phyloP scores from a whole-genome alignment of 495 filamentous ascomycete genomes.

The Aspergillus coremiiformis region DNA sequence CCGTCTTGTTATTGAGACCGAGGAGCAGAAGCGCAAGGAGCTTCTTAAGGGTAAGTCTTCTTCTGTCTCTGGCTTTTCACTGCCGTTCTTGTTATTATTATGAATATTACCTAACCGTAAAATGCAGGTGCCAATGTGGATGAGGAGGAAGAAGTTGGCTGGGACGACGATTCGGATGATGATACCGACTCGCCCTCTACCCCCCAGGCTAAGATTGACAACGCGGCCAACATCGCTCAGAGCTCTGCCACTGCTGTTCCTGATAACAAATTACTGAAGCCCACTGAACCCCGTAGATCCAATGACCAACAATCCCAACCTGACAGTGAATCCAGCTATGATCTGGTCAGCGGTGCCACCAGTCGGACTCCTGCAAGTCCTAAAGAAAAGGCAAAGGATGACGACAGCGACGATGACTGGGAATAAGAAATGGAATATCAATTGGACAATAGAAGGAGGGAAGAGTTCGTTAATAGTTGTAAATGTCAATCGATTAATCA shows the following conservation, averaged over 20 bases:
- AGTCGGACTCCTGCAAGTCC: slow-evolving; percentile 75
- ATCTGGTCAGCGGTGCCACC: slow-evolving; percentile 78
- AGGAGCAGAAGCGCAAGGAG: slow-evolving; percentile 84
- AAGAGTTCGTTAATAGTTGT: not conserved
- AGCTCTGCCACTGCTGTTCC: slow-evolving; percentile 24
- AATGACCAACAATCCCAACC: slow-evolving; percentile 78
- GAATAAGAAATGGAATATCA: slow-evolving; percentile 45
- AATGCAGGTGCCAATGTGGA: slow-evolving; percentile 48
- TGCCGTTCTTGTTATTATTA: too few species aligned
- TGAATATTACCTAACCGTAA: slow-evolving; percentile 5
- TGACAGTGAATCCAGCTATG: slow-evolving; percentile 89
- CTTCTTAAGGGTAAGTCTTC: slow-evolving; percentile 72
- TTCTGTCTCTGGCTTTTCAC: slow-evolving; percentile 8
- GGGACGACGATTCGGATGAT: slow-evolving; percentile 75
- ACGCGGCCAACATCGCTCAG: slow-evolving; percentile 14
- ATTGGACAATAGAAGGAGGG: not conserved
- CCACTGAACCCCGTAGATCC: slow-evolving; percentile 65
- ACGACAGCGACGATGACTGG: slow-evolving; percentile 72
- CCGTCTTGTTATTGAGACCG: slow-evolving; percentile 87
- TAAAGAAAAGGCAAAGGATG: slow-evolving; percentile 53
- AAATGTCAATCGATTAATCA: slow-evolving; percentile 1
- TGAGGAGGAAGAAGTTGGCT: slow-evolving; percentile 71
- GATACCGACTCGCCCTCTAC: slow-evolving; percentile 49
- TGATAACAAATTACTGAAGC: slow-evolving; percentile 40
- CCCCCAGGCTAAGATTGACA: slow-evolving; percentile 33